phyloP scores from a whole-genome alignment of 148 eudicot species.

The Simmondsia chinensis region DNA sequence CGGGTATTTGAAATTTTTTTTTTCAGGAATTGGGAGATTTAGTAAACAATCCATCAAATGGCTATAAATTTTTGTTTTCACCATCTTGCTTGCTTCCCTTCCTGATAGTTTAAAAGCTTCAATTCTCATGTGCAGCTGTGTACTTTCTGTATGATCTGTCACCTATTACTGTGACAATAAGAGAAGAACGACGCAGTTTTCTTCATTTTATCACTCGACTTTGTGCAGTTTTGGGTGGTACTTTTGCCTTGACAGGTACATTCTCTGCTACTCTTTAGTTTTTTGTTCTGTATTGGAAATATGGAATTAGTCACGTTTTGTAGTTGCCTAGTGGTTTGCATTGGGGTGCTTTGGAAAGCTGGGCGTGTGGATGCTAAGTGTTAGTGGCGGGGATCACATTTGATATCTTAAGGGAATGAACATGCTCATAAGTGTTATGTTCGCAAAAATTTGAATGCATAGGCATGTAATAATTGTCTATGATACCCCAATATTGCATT shows the following conservation, averaged over 20 bases:
- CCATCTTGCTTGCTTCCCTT: slow-evolving; percentile 1
- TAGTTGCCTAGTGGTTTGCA: not conserved
- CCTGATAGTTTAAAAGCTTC: slow-evolving; percentile 3
- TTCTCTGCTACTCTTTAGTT: slow-evolving; percentile 2
- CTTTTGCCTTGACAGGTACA: slow-evolving; percentile 94
- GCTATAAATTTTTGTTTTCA: slow-evolving; percentile 2
- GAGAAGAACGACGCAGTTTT: slow-evolving; percentile 94
- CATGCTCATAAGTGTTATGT: no score
- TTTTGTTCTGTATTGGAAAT: not conserved
- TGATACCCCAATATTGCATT: no score
- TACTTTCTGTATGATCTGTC: slow-evolving; percentile 96
- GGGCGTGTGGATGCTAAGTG: no score
- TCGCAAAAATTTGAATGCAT: no score
- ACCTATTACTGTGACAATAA: slow-evolving; percentile 94
- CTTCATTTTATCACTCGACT: slow-evolving; percentile 97
- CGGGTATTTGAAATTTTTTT: no score
- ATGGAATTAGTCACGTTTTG: not conserved
- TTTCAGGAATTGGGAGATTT: no score
- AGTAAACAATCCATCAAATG: no score
- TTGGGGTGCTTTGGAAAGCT: no score
- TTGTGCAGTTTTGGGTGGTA: slow-evolving; percentile 97
- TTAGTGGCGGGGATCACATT: no score
- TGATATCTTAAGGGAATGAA: no score
- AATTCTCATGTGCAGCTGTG: no score
- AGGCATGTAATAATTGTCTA: no score